Evolutionary conservation across 1,284 basidiomycete species (phyloP), one percentile per base, ranked within the genome.

Genomic region (Malassezia sympodialis): DNA sequence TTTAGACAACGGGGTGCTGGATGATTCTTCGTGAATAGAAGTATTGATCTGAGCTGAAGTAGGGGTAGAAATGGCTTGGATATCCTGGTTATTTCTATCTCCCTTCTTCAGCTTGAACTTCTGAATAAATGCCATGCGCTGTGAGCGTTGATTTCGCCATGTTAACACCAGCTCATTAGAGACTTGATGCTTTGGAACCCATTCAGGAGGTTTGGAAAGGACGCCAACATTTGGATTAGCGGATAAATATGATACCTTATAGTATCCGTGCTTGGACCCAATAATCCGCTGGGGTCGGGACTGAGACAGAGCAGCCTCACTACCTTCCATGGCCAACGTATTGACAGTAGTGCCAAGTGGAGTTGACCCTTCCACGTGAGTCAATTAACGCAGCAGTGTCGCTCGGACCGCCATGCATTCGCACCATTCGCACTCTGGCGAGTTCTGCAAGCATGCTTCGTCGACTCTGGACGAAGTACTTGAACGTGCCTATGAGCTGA

Each of bases 351-450:
- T 39, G 19, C 37, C 37, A 39, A 39, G 37, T 39, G 37, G 37
- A 39, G 37, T 19, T 39, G n/a, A 21, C 37, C 17, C 37, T 21
- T 39, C 19, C 37, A 39, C 37, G 37, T 23, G 19, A 39, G 37
- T 39, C 37, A 39, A 12, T 12, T 4, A 39, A 39, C 37, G 37
- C n/a, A n/a, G 1, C 23, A 2, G 12, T 4, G 14, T 5, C 7
- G 41, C 41, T 27, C n/a, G 10, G 41, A 43, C 24, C 35, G 32
- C 31, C 12, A 52, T 53, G 61, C 68, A 73, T 51, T 71, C 69
- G 2, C 89, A 90, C 72, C 93, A 96, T 76, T 93, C 89, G 10
- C 91, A 96, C 73, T 96, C 90, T 7, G 93, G 93, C 28, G 85
- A 94, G 72, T 98, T 96, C 77, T 96, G 93, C 79, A 85, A 83